A percentile compares a stretch with the other conserved stretches of the same genome.
Evolutionary conservation across 1,284 basidiomycete genomes (phyloP).

Genomic region (Ustilago esculenta): DNA sequence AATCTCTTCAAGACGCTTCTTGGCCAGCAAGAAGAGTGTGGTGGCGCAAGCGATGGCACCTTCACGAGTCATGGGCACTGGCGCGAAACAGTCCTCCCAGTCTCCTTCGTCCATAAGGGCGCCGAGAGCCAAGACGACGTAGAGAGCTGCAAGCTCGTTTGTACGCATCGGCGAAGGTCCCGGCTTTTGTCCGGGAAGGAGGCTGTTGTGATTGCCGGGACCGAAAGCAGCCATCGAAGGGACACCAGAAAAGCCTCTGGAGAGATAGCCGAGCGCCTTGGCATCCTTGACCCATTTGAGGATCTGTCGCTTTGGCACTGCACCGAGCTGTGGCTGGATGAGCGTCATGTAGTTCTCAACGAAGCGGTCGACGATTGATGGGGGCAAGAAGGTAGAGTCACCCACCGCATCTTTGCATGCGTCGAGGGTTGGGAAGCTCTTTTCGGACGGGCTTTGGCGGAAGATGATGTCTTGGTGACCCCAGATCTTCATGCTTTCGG

Average conservation of each 20-base stretch:
- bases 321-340: slow-evolving; percentile 43
- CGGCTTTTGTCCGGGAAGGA: slow-evolving; percentile 6
- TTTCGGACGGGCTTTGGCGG: slow-evolving; percentile 29
- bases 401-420: slow-evolving; percentile 33
- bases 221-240: slow-evolving; percentile 29
- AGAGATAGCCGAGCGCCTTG: slow-evolving; percentile 39
- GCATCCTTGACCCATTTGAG: slow-evolving; percentile 49
- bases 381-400: slow-evolving; percentile 44
- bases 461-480: slow-evolving; percentile 50
- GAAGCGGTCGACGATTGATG: slow-evolving; percentile 48
- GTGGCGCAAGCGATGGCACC: slow-evolving; percentile 40
- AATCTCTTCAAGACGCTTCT: slow-evolving; percentile 45
- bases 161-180: slow-evolving; percentile 29
- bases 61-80: slow-evolving; percentile 38
- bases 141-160: slow-evolving; percentile 46
- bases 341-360: slow-evolving; percentile 49
- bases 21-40: slow-evolving; percentile 41
- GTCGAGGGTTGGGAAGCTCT: slow-evolving; percentile 40
- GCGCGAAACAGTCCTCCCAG: slow-evolving; percentile 38
- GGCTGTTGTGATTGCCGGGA: slow-evolving; percentile 10
- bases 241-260: slow-evolving; percentile 40
- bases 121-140: slow-evolving; percentile 40
- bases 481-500: slow-evolving; percentile 47
- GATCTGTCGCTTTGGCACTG: slow-evolving; percentile 41
- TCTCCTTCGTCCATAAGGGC: slow-evolving; percentile 49